A percentile compares a stretch with the other conserved stretches of the same genome.
phyloP scores from a whole-genome alignment of 2,329 filamentous ascomycete genomes.

The Aspergillus pseudonomiae region DNA sequence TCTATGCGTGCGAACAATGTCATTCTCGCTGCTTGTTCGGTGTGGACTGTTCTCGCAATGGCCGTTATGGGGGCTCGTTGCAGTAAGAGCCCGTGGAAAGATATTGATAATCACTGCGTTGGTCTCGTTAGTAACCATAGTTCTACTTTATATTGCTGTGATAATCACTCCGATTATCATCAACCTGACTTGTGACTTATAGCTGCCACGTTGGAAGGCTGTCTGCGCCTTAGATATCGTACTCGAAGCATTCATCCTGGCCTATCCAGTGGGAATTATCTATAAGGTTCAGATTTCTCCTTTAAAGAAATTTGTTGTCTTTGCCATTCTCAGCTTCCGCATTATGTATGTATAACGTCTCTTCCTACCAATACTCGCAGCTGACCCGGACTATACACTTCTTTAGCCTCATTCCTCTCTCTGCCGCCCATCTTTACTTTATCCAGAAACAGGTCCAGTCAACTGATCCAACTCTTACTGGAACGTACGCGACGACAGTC shows the following conservation, averaged over 20 bases:
- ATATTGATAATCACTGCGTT: conserved; percentile 32
- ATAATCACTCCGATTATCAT: no score
- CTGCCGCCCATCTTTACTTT: conserved; percentile 44
- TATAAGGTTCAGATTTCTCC: conserved; percentile 42
- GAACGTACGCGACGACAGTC: conserved; percentile 38
- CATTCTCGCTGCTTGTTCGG: conserved; percentile 32
- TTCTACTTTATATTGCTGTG: not conserved
- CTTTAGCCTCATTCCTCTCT: conserved; percentile 43
- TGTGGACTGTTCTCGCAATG: conserved; percentile 40
- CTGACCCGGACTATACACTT: no score
- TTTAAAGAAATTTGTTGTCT: conserved; percentile 43
- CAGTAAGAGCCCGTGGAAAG: conserved; percentile 36
- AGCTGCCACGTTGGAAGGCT: conserved; percentile 45
- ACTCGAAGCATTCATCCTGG: conserved; percentile 43
- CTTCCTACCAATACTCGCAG: not conserved
- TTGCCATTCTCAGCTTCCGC: conserved; percentile 47
- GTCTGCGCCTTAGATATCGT: conserved; percentile 45
- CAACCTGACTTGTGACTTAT: not conserved
- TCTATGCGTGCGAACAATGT: conserved; percentile 16
- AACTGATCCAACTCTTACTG: conserved; percentile 41
- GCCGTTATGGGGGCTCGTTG: conserved; percentile 45
- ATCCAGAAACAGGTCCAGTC: conserved; percentile 35
- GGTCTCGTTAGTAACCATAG: conserved; percentile 33
- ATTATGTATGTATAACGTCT: conserved; percentile 37
- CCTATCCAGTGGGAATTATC: conserved; percentile 42